Base-by-base conservation (phyloP, 768 basidiomycete species). In the Pleurotus salmoneostramineus region DNA sequence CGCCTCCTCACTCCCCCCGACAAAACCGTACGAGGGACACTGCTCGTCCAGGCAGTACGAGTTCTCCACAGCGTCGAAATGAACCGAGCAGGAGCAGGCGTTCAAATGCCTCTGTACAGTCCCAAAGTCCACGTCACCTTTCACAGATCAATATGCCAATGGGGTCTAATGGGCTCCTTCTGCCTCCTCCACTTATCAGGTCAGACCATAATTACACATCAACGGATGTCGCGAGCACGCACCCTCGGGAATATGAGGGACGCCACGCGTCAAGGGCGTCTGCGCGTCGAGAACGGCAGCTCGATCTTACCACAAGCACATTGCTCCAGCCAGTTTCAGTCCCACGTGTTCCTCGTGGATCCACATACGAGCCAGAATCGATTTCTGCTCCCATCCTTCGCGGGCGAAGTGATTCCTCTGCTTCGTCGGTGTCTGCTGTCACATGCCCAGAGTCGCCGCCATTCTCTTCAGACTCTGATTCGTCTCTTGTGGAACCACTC, bases 381-480 rank as follows among this genome's bases (percentile, higher is more conserved):
- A 49, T 55, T n/a, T 40, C 36, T 40, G 36, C 37, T 5, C 52
- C 35, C 27, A 3, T 42, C 31, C 15, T 10, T 15, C 52, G 36
- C 15, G 15, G 27, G 43, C 52, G 52, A 36, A 40, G 52, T 33
- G 34, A 40, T 31, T 55, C 52, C n/a, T 55, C 52, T 4, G 32
- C 27, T 6, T 55, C 52, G 52, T 55, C 52, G 0, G 15, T 14
- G 6, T 55, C 52, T n/a, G 32, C 52, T 27, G 40, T 55, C 6
- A 55, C 50, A 51, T 51, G 50, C 33, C 50, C 50, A 12, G 50
- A 51, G 50, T 51, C 50, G n/a, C 50, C 33, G 33, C 7, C 36
- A 14, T 34, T 40, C 10, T 42, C 52, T 33, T 15, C 12, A n/a
- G 43, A 17, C 12, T 55, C 52, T 40, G 15, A 5, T 12, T 36